Percentiles rank a stretch among this genome's conserved stretches.
phyloP scores from a whole-genome alignment of 202 grass and related monocot genomes.

The Carex sylvatica region DNA sequence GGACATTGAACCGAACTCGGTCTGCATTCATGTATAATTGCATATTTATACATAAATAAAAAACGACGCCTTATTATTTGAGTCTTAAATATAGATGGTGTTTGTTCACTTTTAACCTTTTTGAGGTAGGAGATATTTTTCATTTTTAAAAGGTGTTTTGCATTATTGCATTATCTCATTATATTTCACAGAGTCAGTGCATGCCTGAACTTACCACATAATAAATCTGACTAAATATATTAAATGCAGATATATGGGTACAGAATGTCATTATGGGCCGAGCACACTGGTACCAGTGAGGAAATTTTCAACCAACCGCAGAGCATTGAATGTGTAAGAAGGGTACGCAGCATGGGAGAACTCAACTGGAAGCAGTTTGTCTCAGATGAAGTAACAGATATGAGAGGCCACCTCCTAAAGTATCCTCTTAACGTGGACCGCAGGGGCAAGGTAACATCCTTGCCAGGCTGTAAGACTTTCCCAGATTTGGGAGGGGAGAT shows the following conservation, averaged over 20 bases:
- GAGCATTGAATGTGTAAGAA: slow-evolving; percentile 53
- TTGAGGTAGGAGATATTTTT: too few species aligned
- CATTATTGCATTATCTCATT: too few species aligned
- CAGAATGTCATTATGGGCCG: slow-evolving; percentile 74
- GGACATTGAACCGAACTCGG: too few species aligned
- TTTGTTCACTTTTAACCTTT: too few species aligned
- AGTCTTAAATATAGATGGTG: too few species aligned
- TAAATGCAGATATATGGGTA: slow-evolving; percentile 63
- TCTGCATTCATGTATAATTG: too few species aligned
- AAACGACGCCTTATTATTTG: too few species aligned
- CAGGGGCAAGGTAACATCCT: slow-evolving; percentile 43
- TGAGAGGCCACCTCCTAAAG: slow-evolving; percentile 63
- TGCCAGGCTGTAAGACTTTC: slow-evolving; percentile 38
- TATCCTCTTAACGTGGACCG: slow-evolving; percentile 53
- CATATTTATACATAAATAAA: too few species aligned
- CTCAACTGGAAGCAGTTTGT: slow-evolving; percentile 54
- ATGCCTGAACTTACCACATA: neutral
- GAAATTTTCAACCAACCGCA: slow-evolving; percentile 41
- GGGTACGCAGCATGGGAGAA: slow-evolving; percentile 51
- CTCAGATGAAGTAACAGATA: slow-evolving; percentile 36
- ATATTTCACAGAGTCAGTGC: too few species aligned
- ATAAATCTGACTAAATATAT: neutral
- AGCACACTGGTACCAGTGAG: slow-evolving; percentile 46
- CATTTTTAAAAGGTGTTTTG: too few species aligned
- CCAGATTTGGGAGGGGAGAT: slow-evolving; percentile 68